These are phyloP conservation scores for Sclerotiophoma versabilis DNA, from an alignment of 2,329 filamentous ascomycete genomes.

Conservation along the genomic window DNA sequence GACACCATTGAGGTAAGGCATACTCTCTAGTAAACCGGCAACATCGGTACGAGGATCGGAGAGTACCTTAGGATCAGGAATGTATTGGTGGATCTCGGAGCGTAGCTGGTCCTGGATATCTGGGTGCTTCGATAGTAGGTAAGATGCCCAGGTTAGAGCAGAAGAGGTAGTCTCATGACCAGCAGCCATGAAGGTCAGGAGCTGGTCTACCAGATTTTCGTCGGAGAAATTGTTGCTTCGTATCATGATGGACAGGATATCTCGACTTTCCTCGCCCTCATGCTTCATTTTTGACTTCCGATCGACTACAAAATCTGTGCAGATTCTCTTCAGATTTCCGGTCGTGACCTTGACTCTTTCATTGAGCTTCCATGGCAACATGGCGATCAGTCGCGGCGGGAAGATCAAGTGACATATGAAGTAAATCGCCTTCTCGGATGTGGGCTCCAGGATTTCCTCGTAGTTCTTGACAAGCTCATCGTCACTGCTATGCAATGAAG, in stretches of 20 bases:
- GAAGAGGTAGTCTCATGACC: constrained; percentile 80
- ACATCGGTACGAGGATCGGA: constrained; percentile 32
- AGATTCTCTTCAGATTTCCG: constrained; percentile 50
- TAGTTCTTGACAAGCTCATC: constrained; percentile 54
- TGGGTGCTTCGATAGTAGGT: constrained; percentile 71
- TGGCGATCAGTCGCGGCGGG: constrained; percentile 47
- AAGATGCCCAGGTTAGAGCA: constrained; percentile 77
- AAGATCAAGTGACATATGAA: constrained; percentile 51
- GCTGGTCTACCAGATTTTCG: constrained; percentile 60
- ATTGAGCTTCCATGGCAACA: constrained; percentile 59
- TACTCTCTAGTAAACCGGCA: constrained; percentile 51
- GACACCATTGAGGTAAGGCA: constrained; percentile 56
- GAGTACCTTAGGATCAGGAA: constrained; percentile 56
- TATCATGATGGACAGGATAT: constrained; percentile 59
- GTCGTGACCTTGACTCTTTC: constrained; percentile 49
- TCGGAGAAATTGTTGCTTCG: constrained; percentile 62
- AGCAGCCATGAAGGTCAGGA: constrained; percentile 64
- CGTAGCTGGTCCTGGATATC: constrained; percentile 72
- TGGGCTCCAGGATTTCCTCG: constrained; percentile 56
- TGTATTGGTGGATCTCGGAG: constrained; percentile 67
- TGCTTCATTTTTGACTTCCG: constrained; percentile 52
- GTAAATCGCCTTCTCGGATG: constrained; percentile 56
- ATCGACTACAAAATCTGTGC: constrained; percentile 56
- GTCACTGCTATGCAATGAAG: constrained; percentile 50
- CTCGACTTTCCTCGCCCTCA: constrained; percentile 45